Evolutionary conservation across 768 basidiomycete species (phyloP).

Genomic region (Lactifluus pinguis): DNA sequence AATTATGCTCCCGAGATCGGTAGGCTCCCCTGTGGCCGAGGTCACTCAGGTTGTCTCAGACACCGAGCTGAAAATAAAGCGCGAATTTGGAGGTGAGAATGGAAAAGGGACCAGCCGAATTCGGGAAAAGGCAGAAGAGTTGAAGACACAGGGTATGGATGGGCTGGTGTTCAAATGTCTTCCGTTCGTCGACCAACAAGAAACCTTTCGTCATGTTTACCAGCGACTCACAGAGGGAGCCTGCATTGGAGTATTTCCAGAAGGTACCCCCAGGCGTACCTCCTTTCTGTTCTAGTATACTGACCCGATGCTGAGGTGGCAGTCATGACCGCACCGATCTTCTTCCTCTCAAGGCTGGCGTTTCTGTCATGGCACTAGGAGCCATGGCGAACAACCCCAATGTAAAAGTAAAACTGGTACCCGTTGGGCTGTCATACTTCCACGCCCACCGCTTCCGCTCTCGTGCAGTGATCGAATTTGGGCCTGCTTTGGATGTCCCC

Average conservation of each 20-base stretch:
- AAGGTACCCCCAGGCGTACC: constrained; percentile 47
- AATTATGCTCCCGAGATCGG: constrained; percentile 74
- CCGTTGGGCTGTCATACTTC: constrained; percentile 35
- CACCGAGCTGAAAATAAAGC: constrained; percentile 73
- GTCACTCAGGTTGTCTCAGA: constrained; percentile 86
- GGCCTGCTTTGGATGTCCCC: constrained; percentile 88
- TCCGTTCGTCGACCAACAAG: constrained; percentile 86
- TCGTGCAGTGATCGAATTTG: constrained; percentile 95
- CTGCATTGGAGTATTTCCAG: constrained; percentile 95
- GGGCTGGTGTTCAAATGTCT: constrained; percentile 77
- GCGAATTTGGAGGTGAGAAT: constrained; percentile 76
- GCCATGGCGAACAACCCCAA: constrained; percentile 90
- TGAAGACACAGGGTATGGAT: constrained; percentile 40
- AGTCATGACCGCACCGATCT: constrained; percentile 97
- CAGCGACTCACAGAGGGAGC: constrained; percentile 77
- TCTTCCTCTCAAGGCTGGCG: constrained; percentile 93
- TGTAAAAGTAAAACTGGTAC: constrained; percentile 81
- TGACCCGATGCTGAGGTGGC: constrained; percentile 51
- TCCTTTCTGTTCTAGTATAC: not conserved
- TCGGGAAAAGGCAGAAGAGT: constrained; percentile 58
- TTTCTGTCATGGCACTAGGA: constrained; percentile 95
- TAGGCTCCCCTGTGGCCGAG: constrained; percentile 71
- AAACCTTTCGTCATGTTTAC: constrained; percentile 93
- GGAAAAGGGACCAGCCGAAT: constrained; percentile 62
- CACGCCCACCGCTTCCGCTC: constrained; percentile 73